These are phyloP conservation scores for Penicillium glabrum DNA, from an alignment of 2,329 filamentous ascomycete species.

Conservation along the genomic window DNA sequence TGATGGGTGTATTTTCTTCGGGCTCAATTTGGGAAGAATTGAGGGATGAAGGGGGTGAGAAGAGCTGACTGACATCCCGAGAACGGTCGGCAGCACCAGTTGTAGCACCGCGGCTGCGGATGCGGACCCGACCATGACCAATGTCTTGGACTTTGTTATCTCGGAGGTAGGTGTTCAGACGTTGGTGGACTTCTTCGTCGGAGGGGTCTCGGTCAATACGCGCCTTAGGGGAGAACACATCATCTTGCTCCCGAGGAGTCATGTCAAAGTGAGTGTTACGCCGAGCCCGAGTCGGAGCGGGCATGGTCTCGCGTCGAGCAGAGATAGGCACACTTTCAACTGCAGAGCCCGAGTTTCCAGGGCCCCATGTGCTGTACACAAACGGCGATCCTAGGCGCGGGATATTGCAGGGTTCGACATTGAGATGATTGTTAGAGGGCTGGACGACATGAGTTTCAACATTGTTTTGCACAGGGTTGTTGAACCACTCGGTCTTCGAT, in stretches of 20 bases:
- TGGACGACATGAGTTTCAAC: slow-evolving; percentile 1
- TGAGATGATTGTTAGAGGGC: slow-evolving; percentile 12
- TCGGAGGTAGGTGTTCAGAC: slow-evolving; percentile 50
- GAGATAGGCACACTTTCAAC: slow-evolving; percentile 31
- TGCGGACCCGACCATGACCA: slow-evolving; percentile 57
- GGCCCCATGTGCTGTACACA: slow-evolving; percentile 51
- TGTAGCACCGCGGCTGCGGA: slow-evolving; percentile 63
- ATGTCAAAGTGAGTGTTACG: slow-evolving; percentile 58
- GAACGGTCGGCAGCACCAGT: slow-evolving; percentile 54
- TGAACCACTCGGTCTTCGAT: slow-evolving; percentile 36
- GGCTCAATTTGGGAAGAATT: slow-evolving; percentile 26
- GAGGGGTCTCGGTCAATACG: slow-evolving; percentile 43
- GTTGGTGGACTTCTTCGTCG: slow-evolving; percentile 59
- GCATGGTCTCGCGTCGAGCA: slow-evolving; percentile 45
- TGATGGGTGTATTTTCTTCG: slow-evolving; percentile 20
- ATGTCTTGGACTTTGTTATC: slow-evolving; percentile 44
- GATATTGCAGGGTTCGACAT: slow-evolving; percentile 20
- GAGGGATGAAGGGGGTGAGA: slow-evolving; percentile 49
- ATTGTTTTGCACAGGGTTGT: slow-evolving; percentile 29
- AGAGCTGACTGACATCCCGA: slow-evolving; percentile 54
- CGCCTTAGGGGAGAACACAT: slow-evolving; percentile 38
- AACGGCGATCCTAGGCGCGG: slow-evolving; percentile 51
- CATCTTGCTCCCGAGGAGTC: slow-evolving; percentile 53
- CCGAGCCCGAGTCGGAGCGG: slow-evolving; percentile 44
- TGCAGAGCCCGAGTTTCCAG: slow-evolving; percentile 36